Conservation (phyloP, 2,329 filamentous ascomycete genomes). For the Microsporum ferrugineum region DNA sequence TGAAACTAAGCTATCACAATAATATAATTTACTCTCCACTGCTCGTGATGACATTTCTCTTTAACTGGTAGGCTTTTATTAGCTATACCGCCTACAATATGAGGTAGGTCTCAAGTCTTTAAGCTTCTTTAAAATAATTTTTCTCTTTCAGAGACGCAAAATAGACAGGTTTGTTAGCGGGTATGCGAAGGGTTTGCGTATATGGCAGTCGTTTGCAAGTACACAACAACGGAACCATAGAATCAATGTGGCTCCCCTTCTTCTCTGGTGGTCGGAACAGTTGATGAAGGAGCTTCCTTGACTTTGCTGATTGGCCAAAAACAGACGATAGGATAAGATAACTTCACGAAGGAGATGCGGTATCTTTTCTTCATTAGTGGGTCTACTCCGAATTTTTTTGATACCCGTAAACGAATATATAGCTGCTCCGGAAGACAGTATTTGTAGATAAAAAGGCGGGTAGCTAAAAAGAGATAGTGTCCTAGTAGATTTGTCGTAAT, state of each 20-base stretch:
- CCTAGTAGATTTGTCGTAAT: conserved; percentile 1
- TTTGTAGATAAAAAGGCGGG: background rate
- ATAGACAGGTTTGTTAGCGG: background rate
- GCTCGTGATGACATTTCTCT: too few relatives aligned
- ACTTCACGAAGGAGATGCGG: background rate
- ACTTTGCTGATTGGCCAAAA: background rate
- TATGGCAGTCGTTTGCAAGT: background rate
- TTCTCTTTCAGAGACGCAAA: background rate
- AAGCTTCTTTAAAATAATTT: background rate
- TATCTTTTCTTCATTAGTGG: background rate
- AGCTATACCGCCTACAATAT: conserved; percentile 2
- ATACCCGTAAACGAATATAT: background rate
- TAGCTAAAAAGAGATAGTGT: conserved; percentile 1
- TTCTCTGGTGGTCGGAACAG: background rate
- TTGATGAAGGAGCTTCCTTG: background rate
- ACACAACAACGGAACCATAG: background rate
- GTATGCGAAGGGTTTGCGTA: background rate
- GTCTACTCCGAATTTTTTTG: background rate
- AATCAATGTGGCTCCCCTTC: background rate
- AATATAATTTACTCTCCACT: too few relatives aligned
- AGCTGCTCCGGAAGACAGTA: background rate
- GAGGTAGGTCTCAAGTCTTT: background rate
- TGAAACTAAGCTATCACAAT: too few relatives aligned
- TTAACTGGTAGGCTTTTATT: background rate
- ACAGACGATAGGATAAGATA: background rate